A percentile compares a stretch with the other conserved stretches of the same genome.
These are phyloP conservation scores for Raffaelea albimanens DNA, from an alignment of 2,329 filamentous ascomycete genomes.

Conservation along the genomic window DNA sequence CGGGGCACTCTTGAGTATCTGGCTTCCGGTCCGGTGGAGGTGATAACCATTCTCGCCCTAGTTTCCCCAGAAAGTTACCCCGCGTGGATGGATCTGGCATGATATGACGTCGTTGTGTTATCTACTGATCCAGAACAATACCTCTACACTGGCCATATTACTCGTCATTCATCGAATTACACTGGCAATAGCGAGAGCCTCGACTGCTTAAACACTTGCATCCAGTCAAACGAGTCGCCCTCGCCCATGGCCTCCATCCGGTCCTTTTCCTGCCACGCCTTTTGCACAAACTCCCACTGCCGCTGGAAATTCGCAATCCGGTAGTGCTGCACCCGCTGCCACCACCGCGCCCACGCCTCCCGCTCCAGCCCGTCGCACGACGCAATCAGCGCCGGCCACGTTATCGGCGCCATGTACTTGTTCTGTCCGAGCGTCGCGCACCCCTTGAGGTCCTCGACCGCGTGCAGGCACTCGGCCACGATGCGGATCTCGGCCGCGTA, in stretches of 20 bases:
- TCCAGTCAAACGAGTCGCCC: slow-evolving; percentile 3
- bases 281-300: slow-evolving; percentile 50
- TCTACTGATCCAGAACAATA: too few relatives aligned
- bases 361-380: slow-evolving; percentile 3
- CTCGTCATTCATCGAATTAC: not conserved
- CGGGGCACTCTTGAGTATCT: too few relatives aligned
- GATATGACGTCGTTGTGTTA: too few relatives aligned
- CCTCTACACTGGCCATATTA: too few relatives aligned
- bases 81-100: too few relatives aligned
- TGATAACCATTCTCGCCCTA: too few relatives aligned
- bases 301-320: slow-evolving; percentile 43
- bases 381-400: slow-evolving; percentile 8
- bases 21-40: too few relatives aligned
- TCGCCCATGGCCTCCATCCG: not conserved
- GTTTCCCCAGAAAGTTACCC: too few relatives aligned
- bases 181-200: not conserved
- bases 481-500: not conserved
- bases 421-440: not conserved
- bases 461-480: not conserved
- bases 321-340: slow-evolving; percentile 3
- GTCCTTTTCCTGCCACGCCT: slow-evolving; percentile 38
- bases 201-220: not conserved
- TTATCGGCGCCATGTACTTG: slow-evolving; percentile 3
- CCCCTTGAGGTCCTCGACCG: slow-evolving; percentile 6
- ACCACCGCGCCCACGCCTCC: slow-evolving; percentile 2